Evolutionary conservation across 768 basidiomycete species (phyloP).

Genomic region (Amanita molliuscula): DNA sequence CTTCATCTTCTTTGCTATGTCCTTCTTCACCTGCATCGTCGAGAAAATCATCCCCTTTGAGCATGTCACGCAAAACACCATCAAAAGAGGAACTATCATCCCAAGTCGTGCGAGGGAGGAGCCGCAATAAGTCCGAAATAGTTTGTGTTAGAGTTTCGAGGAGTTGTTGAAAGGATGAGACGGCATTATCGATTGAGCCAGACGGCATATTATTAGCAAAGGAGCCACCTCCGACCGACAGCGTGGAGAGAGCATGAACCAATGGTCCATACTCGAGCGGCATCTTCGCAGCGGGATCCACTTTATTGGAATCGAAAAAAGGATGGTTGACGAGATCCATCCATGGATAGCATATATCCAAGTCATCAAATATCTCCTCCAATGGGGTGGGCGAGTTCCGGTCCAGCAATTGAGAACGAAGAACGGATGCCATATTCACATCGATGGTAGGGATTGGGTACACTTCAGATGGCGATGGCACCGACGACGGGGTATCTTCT

Average conservation of each 20-base stretch:
- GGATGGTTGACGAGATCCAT: conserved; percentile 63
- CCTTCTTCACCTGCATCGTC: conserved; percentile 64
- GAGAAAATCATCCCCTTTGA: conserved; percentile 79
- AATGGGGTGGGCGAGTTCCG: conserved; percentile 39
- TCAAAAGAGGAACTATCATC: conserved; percentile 86
- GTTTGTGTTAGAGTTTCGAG: conserved; percentile 85
- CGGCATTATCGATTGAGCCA: conserved; percentile 84
- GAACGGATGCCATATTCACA: conserved; percentile 42
- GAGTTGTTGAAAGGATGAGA: conserved; percentile 82
- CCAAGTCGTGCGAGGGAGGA: conserved; percentile 84
- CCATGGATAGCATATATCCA: conserved; percentile 47
- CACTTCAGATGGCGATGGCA: conserved; percentile 38
- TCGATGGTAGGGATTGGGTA: conserved; percentile 23
- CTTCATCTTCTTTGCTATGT: conserved; percentile 69
- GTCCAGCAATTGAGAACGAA: conserved; percentile 54
- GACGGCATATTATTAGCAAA: conserved; percentile 79
- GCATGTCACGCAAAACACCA: conserved; percentile 78
- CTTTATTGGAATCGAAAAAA: conserved; percentile 63
- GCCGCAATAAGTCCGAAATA: conserved; percentile 75
- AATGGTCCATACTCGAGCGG: conserved; percentile 79
- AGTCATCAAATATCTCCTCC: conserved; percentile 57
- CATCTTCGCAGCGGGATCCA: conserved; percentile 70
- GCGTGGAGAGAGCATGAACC: conserved; percentile 76
- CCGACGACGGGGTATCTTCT: conserved; percentile 31
- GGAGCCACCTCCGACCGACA: conserved; percentile 78